Percentiles rank a stretch among this genome's conserved stretches.
phyloP scores from a whole-genome alignment of 1,284 basidiomycete genomes.

The Austroboletus niveus region DNA sequence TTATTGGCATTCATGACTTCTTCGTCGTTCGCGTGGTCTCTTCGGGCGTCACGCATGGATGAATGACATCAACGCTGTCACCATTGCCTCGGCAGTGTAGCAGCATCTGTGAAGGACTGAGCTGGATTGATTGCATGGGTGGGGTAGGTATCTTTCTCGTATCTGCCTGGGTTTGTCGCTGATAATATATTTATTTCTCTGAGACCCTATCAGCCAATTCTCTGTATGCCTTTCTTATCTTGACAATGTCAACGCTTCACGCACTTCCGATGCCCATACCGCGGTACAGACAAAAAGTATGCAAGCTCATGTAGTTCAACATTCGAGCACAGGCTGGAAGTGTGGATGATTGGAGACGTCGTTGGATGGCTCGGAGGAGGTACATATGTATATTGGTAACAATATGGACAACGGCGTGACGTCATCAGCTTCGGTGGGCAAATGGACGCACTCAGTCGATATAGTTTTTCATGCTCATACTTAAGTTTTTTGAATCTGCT shows the following conservation, averaged over 20 bases:
- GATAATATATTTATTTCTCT: too few relatives aligned
- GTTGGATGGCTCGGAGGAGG: slow-evolving; percentile 50
- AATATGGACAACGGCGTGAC: slow-evolving; percentile 18
- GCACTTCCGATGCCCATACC: slow-evolving; percentile 84
- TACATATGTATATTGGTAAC: slow-evolving; percentile 5
- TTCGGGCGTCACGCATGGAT: too few relatives aligned
- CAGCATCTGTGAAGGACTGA: slow-evolving; percentile 74
- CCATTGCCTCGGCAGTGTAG: slow-evolving; percentile 48
- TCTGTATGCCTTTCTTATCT: slow-evolving; percentile 31
- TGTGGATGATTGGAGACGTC: slow-evolving; percentile 55
- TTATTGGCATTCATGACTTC: too few relatives aligned
- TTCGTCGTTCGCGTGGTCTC: too few relatives aligned
- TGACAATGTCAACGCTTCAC: slow-evolving; percentile 77
- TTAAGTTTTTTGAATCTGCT: too few relatives aligned
- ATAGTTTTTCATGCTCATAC: too few relatives aligned
- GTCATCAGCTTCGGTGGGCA: slow-evolving; percentile 33
- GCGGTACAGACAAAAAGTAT: slow-evolving; percentile 74
- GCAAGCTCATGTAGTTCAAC: slow-evolving; percentile 75
- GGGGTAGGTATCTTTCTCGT: slow-evolving; percentile 51
- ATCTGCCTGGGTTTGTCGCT: background rate
- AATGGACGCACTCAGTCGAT: slow-evolving; percentile 33
- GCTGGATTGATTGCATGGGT: slow-evolving; percentile 75
- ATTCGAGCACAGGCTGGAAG: slow-evolving; percentile 51
- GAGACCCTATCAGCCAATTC: slow-evolving; percentile 70
- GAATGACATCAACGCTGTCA: too few relatives aligned